Conservation (phyloP, 2,329 filamentous ascomycete species). For the Alternaria hordeiaustralica region DNA sequence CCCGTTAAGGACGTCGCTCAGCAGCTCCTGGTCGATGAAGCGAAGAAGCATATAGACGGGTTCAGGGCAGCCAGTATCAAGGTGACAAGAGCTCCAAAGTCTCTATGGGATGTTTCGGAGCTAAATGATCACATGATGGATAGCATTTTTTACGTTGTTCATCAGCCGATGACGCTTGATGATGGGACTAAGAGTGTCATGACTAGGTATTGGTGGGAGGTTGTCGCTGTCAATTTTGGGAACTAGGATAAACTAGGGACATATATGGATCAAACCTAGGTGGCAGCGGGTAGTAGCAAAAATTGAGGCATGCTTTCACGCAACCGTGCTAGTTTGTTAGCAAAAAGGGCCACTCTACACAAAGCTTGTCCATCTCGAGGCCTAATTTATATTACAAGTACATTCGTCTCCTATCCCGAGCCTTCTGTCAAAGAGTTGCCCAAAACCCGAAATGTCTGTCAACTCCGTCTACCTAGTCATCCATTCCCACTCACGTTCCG, state of each 20-base stretch:
- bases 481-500: background rate
- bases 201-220: background rate
- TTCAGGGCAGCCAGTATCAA: background rate
- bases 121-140: background rate
- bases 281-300: background rate
- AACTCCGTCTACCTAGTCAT: background rate
- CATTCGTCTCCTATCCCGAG: background rate
- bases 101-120: background rate
- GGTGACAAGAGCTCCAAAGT: background rate
- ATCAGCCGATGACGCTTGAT: background rate
- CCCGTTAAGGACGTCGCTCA: background rate
- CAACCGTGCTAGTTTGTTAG: background rate
- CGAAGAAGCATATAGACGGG: background rate
- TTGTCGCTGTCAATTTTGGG: background rate
- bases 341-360: background rate
- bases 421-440: background rate
- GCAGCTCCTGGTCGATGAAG: background rate
- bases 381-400: background rate
- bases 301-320: background rate
- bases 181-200: background rate
- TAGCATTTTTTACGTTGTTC: background rate
- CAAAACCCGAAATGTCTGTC: background rate
- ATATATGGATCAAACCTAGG: background rate
- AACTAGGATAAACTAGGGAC: background rate
- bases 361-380: background rate